Evolutionary conservation across 495 filamentous ascomycete species (phyloP).

Genomic region (Astrocystis sublimbata): DNA sequence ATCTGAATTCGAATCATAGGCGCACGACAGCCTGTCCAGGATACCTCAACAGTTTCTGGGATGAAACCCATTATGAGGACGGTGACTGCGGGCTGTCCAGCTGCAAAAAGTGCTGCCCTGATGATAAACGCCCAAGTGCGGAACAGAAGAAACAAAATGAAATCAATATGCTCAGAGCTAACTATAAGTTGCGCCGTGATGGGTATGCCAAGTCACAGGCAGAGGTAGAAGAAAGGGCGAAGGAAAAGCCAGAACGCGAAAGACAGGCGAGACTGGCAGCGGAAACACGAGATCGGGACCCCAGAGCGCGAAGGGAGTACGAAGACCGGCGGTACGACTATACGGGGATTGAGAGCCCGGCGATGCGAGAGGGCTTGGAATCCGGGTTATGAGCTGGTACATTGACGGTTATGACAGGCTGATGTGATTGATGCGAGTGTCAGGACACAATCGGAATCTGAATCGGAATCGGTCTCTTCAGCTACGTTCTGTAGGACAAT

Average conservation of each 20-base stretch:
- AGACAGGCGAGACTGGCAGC: too few species aligned
- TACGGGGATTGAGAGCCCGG: too few species aligned
- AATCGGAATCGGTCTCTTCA: background rate
- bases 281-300: too few species aligned
- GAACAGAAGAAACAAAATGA: background rate
- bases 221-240: too few species aligned
- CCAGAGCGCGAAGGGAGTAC: too few species aligned
- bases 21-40: background rate
- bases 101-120: background rate
- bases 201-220: too few species aligned
- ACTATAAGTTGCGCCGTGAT: background rate
- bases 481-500: background rate
- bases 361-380: too few species aligned
- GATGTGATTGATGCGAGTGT: background rate
- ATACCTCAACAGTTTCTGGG: background rate
- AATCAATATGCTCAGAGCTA: background rate
- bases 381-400: background rate
- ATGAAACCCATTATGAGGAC: background rate
- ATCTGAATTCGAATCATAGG: background rate
- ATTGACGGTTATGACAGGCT: background rate
- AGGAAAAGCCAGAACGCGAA: too few species aligned
- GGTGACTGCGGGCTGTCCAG: background rate
- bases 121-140: background rate
- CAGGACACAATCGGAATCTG: background rate
- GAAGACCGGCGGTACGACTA: too few species aligned